Percentiles rank a stretch among this genome's conserved stretches.
These are phyloP conservation scores for Lachancea waltii DNA, from an alignment of 805 yeast species.

Conservation along the genomic window DNA sequence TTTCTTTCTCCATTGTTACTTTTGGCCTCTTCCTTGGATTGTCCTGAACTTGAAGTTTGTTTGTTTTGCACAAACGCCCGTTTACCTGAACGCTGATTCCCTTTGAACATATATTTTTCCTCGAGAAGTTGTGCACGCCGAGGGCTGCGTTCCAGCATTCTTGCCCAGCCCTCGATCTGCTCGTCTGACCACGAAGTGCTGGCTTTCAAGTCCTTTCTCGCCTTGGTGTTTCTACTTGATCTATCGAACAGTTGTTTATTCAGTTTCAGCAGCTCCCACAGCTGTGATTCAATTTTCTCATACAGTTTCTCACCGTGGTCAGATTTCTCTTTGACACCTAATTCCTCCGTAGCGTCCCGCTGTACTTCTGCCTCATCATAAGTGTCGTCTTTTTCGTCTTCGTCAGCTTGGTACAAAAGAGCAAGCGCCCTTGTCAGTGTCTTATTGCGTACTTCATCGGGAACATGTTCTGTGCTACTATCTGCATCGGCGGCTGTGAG, in stretches of 20 bases:
- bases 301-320: conserved; percentile 17
- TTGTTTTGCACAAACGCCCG: conserved; percentile 26
- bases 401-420: conserved; percentile 65
- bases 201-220: conserved; percentile 45
- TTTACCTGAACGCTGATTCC: conserved; percentile 31
- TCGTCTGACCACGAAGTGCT: conserved; percentile 75
- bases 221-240: conserved; percentile 42
- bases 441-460: conserved; percentile 47
- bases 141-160: conserved; percentile 64
- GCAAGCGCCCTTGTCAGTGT: conserved; percentile 56
- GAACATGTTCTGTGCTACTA: conserved; percentile 31
- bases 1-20: neutral
- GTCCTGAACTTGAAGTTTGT: conserved; percentile 12
- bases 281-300: conserved; percentile 44
- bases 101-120: conserved; percentile 49
- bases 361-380: conserved; percentile 45
- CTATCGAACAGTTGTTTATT: conserved; percentile 46
- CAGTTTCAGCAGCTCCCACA: conserved; percentile 51
- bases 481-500: no score
- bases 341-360: conserved; percentile 10
- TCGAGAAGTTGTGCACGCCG: conserved; percentile 55
- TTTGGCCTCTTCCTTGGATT: conserved; percentile 2
- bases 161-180: conserved; percentile 90
- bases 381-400: conserved; percentile 82
- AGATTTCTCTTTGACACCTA: conserved; percentile 13